These are phyloP conservation scores for Metschnikowia colocasiae DNA, from an alignment of 805 yeast genomes.

Conservation along the genomic window DNA sequence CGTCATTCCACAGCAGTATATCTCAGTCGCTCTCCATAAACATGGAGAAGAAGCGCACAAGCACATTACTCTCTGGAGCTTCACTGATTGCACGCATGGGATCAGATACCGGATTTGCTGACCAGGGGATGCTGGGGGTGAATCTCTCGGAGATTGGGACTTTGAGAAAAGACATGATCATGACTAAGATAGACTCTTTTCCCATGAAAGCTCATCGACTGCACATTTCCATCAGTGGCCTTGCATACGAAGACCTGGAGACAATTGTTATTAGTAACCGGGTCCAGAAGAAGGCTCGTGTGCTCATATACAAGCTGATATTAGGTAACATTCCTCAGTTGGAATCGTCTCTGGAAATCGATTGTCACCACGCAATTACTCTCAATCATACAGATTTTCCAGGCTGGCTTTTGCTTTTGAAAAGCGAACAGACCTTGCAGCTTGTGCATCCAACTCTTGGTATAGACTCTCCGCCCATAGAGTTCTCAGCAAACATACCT, in stretches of 20 bases:
- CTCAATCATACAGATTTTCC: slow-evolving; percentile 32
- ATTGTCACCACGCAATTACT: slow-evolving; percentile 29
- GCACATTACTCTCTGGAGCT: slow-evolving; percentile 39
- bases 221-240: slow-evolving; percentile 34
- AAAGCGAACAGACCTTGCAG: slow-evolving; percentile 30
- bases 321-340: slow-evolving; percentile 30
- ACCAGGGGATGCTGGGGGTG: slow-evolving; percentile 20
- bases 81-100: slow-evolving; percentile 47
- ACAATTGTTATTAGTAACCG: slow-evolving; percentile 55
- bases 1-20: slow-evolving; percentile 4
- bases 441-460: slow-evolving; percentile 59
- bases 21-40: slow-evolving; percentile 26
- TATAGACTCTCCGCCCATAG: slow-evolving; percentile 33
- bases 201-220: slow-evolving; percentile 27
- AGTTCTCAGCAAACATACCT: slow-evolving; percentile 19
- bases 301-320: slow-evolving; percentile 47
- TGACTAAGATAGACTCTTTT: slow-evolving; percentile 54
- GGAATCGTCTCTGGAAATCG: slow-evolving; percentile 10
- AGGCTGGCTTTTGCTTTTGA: slow-evolving; percentile 46
- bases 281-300: slow-evolving; percentile 39
- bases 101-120: slow-evolving; percentile 31
- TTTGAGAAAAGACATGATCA: slow-evolving; percentile 63
- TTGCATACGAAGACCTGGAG: slow-evolving; percentile 54
- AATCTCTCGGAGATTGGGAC: slow-evolving; percentile 20
- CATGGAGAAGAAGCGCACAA: slow-evolving; percentile 43